Base-by-base conservation (phyloP, 1,284 basidiomycete genomes). In the Mycena sp. region DNA sequence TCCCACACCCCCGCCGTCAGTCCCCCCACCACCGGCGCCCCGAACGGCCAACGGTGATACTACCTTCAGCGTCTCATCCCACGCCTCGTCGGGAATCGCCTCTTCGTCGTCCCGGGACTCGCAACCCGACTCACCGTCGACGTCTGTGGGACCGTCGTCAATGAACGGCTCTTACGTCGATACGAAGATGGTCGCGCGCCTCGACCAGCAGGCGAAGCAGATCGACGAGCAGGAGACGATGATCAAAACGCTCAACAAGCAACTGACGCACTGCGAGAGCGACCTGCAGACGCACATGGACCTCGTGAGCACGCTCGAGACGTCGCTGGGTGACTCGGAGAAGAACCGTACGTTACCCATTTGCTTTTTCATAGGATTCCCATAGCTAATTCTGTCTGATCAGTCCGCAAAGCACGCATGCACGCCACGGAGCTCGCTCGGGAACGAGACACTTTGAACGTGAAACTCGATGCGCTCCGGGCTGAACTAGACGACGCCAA, bases 251-350 rank as follows among this genome's bases (percentile, higher is more conserved):
- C 85, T 98, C 60, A 94, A 95, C 78, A 95, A 96, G 77, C 94
- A 96, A 77, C 78, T 98, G 57, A 88, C 88, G 30, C 94, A 96
- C 75, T 96, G 94, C 74, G 94, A 97, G 78, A 88, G 85, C 65
- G 95, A 97, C 76, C 81, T 97, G 63, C 93, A 95, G 71, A 91
- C 93, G 53, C 95, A 96, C 74, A 95, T 95, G 84, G 94, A 97
- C 74, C 85, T 96, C 59, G 94, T 96, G 65, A 85, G 81, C 63
- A 91, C 90, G 19, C 82, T 96, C 26, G 94, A 95, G 78, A 87
- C 88, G 40, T 93, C 93, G 32, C 81, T 96, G 43, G 91, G 91
- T 59, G 94, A 95, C 72, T 92, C 93, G 26, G 94, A 96, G 78
- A 93, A 95, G 76, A 96, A 94, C 72, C 81, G 93, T 93, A 77